Evolutionary conservation across 805 yeast species (phyloP).

Genomic region (Wickerhamiella alocasiicola): DNA sequence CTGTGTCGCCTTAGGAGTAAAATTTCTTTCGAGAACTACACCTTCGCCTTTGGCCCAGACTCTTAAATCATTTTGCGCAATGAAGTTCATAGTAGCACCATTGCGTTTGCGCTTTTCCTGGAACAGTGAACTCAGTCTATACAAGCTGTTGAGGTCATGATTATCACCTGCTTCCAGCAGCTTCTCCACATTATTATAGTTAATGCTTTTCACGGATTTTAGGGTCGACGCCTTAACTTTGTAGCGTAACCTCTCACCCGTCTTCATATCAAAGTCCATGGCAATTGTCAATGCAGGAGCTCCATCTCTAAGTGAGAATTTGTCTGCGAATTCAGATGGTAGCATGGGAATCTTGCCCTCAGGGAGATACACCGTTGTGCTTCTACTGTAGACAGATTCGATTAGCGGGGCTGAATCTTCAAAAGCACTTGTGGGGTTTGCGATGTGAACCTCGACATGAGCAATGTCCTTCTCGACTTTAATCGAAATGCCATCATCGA

Average conservation of each 20-base stretch:
- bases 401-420: conserved; percentile 27
- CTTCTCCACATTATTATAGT: conserved; percentile 52
- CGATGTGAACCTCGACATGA: conserved; percentile 57
- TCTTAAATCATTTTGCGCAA: neutral
- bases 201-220: conserved; percentile 37
- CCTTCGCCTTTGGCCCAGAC: neutral
- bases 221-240: conserved; percentile 34
- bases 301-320: neutral
- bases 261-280: conserved; percentile 25
- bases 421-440: conserved; percentile 71
- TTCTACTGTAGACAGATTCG: conserved; percentile 46
- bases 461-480: conserved; percentile 18
- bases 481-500: conserved; percentile 85
- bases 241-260: conserved; percentile 16
- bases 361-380: conserved; percentile 63
- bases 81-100: neutral
- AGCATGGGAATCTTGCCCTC: conserved; percentile 56
- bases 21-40: neutral
- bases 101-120: conserved; percentile 24
- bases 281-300: conserved; percentile 31
- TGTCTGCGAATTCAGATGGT: conserved; percentile 41
- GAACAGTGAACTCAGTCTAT: conserved; percentile 26
- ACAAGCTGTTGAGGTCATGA: conserved; percentile 8
- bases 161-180: conserved; percentile 27
- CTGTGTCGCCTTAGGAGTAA: conserved; percentile 32